Conservation (phyloP, 2,329 filamentous ascomycete genomes). For the Colletotrichum tropicicola region DNA sequence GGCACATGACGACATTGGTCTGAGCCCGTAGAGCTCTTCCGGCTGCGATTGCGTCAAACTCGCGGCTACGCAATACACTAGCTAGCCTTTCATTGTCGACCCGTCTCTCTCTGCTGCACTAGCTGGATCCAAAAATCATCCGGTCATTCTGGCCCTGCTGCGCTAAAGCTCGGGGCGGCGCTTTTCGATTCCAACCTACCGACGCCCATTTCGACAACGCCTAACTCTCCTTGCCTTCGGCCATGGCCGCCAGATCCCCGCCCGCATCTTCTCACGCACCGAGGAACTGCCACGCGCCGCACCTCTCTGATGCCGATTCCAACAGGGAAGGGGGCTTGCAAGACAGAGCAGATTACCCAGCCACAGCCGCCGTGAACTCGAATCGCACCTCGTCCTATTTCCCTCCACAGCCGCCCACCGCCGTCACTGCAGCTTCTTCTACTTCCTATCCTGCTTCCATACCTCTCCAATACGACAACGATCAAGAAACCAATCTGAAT, state of each 20-base stretch:
- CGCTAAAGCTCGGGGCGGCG: no score
- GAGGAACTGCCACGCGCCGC: constrained; percentile 7
- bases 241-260: constrained; percentile 24
- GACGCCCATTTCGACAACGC: no score
- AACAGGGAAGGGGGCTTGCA: constrained; percentile 2
- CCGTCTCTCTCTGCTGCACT: neutral
- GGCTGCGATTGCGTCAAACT: constrained; percentile 21
- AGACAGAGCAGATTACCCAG: neutral
- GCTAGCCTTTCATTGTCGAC: neutral
- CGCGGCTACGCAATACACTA: constrained; percentile 3
- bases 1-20: constrained; percentile 26
- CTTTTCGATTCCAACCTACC: no score
- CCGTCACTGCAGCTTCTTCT: neutral
- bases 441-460: neutral
- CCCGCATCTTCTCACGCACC: constrained; percentile 10
- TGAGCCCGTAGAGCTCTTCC: constrained; percentile 9
- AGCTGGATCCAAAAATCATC: constrained; percentile 1
- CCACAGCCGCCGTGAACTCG: constrained; percentile 10
- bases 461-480: constrained; percentile 9
- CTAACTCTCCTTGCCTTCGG: constrained; percentile 1
- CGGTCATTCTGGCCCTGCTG: neutral
- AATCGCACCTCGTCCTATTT: constrained; percentile 26
- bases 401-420: constrained; percentile 19
- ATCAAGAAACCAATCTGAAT: constrained; percentile 30
- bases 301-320: constrained; percentile 7